These are phyloP conservation scores for Collybia nuda DNA, from an alignment of 768 basidiomycete species.

Conservation along the genomic window DNA sequence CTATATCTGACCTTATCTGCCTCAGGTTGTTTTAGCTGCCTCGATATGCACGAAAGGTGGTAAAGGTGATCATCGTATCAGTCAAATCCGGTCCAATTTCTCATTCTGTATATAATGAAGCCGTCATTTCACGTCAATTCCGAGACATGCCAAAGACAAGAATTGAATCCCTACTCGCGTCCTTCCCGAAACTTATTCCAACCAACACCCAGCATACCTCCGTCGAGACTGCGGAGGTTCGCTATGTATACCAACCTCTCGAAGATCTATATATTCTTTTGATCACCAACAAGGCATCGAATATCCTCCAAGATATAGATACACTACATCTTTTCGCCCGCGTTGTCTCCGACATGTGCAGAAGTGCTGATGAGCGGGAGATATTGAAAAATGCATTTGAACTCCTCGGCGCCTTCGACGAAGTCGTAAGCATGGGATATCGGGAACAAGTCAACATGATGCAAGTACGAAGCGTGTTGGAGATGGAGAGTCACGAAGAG, in stretches of 20 bases:
- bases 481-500: conserved; percentile 92
- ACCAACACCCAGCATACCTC: conserved; percentile 94
- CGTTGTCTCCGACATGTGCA: conserved; percentile 89
- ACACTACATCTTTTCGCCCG: conserved; percentile 93
- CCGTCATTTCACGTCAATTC: conserved; percentile 95
- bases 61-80: conserved; percentile 62
- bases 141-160: conserved; percentile 88
- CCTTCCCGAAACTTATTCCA: conserved; percentile 97
- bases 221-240: conserved; percentile 93
- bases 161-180: conserved; percentile 93
- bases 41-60: conserved; percentile 95
- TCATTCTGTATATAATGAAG: conserved; percentile 39
- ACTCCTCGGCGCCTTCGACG: conserved; percentile 93
- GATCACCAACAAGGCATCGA: conserved; percentile 98
- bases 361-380: conserved; percentile 84
- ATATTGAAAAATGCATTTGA: conserved; percentile 92
- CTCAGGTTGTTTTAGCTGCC: conserved; percentile 87
- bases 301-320: conserved; percentile 97
- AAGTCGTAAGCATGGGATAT: conserved; percentile 90
- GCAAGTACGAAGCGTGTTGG: conserved; percentile 76
- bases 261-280: conserved; percentile 97
- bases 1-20: too few species aligned
- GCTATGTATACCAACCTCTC: conserved; percentile 95
- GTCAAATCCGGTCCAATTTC: background rate
- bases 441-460: conserved; percentile 76